Percentiles rank a stretch among this genome's conserved stretches.
These are phyloP conservation scores for Tephrocybe sp. DNA, from an alignment of 768 basidiomycete species.

Conservation along the genomic window DNA sequence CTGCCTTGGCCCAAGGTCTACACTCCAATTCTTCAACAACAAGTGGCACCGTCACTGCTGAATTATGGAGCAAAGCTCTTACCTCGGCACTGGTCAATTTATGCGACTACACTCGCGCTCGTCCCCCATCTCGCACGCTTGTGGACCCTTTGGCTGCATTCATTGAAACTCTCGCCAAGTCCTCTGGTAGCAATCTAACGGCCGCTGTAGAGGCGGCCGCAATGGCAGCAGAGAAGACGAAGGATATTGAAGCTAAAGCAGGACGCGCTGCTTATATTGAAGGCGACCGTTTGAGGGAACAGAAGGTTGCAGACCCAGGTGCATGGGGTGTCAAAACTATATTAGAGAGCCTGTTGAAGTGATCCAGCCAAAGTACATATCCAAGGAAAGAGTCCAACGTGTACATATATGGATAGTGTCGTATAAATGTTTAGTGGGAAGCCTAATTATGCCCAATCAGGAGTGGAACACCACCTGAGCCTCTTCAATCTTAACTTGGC, in stretches of 20 bases:
- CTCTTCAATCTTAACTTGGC: not conserved
- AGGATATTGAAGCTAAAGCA: conserved; percentile 75
- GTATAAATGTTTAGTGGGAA: not conserved
- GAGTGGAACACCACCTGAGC: not conserved
- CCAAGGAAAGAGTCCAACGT: not conserved
- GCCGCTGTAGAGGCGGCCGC: conserved; percentile 59
- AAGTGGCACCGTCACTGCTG: conserved; percentile 36
- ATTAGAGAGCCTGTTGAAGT: conserved; percentile 47
- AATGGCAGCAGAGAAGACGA: conserved; percentile 72
- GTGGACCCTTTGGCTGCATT: conserved; percentile 90
- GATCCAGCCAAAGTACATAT: not conserved
- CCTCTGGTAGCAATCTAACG: conserved; percentile 31
- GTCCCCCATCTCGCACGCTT: conserved; percentile 86
- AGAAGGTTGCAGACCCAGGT: conserved; percentile 79
- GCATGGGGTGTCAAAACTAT: conserved; percentile 87
- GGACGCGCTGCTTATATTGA: conserved; percentile 89
- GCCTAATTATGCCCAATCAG: not conserved
- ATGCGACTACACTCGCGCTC: conserved; percentile 84
- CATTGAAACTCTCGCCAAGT: conserved; percentile 40
- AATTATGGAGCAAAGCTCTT: conserved; percentile 63
- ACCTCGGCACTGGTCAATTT: conserved; percentile 55
- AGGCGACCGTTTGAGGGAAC: conserved; percentile 55
- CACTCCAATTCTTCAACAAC: conserved; percentile 33
- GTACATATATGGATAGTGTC: not conserved
- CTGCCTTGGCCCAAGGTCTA: conserved; percentile 76